These are phyloP conservation scores for Isatis lusitanica DNA, from an alignment of 441 rosid species.

Conservation along the genomic window DNA sequence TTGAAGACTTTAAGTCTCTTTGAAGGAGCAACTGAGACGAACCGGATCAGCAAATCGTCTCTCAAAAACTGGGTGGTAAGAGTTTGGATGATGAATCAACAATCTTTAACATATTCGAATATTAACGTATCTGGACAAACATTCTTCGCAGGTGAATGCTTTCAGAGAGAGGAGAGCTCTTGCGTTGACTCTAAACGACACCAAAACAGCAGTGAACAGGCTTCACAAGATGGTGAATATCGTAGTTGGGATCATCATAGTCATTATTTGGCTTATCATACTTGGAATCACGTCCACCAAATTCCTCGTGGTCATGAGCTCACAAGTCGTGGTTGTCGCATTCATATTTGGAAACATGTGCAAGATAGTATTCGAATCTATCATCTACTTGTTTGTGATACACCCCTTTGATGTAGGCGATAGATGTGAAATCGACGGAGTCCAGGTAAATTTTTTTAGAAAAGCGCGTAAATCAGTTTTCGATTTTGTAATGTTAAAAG, in stretches of 20 bases:
- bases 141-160: slow-evolving; percentile 54
- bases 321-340: slow-evolving; percentile 59
- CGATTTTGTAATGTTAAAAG: background rate
- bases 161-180: slow-evolving; percentile 76
- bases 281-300: slow-evolving; percentile 61
- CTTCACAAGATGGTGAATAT: slow-evolving; percentile 57
- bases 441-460: slow-evolving; percentile 48
- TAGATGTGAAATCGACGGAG: slow-evolving; percentile 71
- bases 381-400: slow-evolving; percentile 66
- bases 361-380: slow-evolving; percentile 67
- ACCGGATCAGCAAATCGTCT: slow-evolving; percentile 49
- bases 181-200: slow-evolving; percentile 65
- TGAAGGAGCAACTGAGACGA: slow-evolving; percentile 50
- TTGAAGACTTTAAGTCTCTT: slow-evolving; percentile 50
- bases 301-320: slow-evolving; percentile 57
- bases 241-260: slow-evolving; percentile 44
- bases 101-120: background rate
- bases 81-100: background rate
- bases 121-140: background rate
- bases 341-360: slow-evolving; percentile 73
- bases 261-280: slow-evolving; percentile 58
- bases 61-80: slow-evolving; percentile 72
- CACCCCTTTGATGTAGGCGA: slow-evolving; percentile 81
- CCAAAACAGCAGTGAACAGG: slow-evolving; percentile 71
- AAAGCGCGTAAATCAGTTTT: background rate